Evolutionary conservation across 75 land plant species (phyloP).

Genomic region (Larix kaempferi): DNA sequence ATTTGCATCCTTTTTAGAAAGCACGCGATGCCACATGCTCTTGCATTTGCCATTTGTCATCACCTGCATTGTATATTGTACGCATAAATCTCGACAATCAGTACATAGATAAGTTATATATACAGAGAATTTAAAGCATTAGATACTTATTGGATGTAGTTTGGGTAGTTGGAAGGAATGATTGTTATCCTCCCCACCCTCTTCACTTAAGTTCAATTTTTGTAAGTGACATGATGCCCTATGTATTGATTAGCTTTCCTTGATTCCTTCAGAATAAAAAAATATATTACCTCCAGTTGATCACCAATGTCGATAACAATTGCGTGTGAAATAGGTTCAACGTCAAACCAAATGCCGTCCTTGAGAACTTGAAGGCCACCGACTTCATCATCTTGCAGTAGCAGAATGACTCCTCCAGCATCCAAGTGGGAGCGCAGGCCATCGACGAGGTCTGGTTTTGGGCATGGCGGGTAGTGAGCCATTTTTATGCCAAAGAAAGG

Average conservation of each 20-base stretch:
- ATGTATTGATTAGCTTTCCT: too few relatives aligned
- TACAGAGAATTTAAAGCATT: background rate
- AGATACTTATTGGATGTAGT: too few relatives aligned
- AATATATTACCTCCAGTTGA: conserved; percentile 68
- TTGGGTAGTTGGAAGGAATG: too few relatives aligned
- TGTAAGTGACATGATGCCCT: too few relatives aligned
- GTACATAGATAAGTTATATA: background rate
- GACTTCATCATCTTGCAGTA: conserved; percentile 59
- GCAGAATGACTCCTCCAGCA: conserved; percentile 61
- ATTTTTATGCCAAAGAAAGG: conserved; percentile 61
- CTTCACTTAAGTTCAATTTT: too few relatives aligned
- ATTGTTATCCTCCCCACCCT: too few relatives aligned
- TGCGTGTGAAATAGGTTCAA: conserved; percentile 34
- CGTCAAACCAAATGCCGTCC: conserved; percentile 58
- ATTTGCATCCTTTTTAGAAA: conserved; percentile 49
- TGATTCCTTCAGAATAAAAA: too few relatives aligned
- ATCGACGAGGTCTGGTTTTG: conserved; percentile 38
- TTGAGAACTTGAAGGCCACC: conserved; percentile 63
- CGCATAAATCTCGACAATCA: too few relatives aligned
- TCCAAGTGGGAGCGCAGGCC: conserved; percentile 68
- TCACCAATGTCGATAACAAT: conserved; percentile 71
- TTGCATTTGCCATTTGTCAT: conserved; percentile 74
- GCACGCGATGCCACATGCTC: conserved; percentile 60
- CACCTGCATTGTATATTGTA: conserved; percentile 26
- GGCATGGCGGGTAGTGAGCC: conserved; percentile 59